Evolutionary conservation across 345 rosid species (phyloP).

Genomic region (Dipteronia dyeriana): DNA sequence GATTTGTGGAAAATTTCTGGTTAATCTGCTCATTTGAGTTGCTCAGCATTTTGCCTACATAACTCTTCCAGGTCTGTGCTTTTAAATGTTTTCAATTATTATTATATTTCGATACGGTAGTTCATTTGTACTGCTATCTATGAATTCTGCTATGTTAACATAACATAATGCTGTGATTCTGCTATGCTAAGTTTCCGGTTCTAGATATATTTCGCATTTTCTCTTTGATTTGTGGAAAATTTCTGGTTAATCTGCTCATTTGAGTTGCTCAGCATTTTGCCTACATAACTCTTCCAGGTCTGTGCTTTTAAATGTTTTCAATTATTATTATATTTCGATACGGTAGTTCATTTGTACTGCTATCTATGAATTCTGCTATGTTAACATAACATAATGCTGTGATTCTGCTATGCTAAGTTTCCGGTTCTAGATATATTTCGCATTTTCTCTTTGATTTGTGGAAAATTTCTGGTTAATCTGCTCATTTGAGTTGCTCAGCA

Average conservation of each 20-base stretch:
- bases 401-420: no score
- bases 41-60: not conserved
- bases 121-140: not conserved
- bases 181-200: not conserved
- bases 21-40: not conserved
- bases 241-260: conserved; percentile 5
- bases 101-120: not conserved
- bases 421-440: no score
- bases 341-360: not conserved
- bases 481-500: no score
- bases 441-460: no score
- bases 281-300: not conserved
- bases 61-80: not conserved
- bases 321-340: not conserved
- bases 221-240: not conserved
- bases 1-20: not conserved
- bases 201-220: not conserved
- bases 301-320: not conserved
- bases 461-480: no score
- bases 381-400: no score
- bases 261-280: not conserved
- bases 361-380: no score
- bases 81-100: not conserved
- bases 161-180: no score
- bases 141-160: no score